phyloP scores from a whole-genome alignment of 345 rosid species.

The Gossypium sturtianum region DNA sequence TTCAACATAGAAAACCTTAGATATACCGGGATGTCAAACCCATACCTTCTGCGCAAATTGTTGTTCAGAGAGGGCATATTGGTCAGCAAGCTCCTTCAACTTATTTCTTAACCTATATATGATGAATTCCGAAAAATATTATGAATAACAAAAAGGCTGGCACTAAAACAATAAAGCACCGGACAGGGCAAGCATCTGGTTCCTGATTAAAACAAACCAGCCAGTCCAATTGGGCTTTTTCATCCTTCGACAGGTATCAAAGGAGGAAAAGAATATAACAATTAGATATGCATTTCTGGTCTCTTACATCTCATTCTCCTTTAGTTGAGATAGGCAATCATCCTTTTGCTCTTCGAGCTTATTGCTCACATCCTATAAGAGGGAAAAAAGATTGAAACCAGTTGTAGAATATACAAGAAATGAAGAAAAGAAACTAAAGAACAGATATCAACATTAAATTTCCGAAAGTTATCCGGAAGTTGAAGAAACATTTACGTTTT shows the following conservation, averaged over 20 bases:
- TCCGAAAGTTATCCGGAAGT: neutral
- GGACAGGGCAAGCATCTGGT: neutral
- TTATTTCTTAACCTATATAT: conserved; percentile 64
- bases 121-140: neutral
- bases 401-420: neutral
- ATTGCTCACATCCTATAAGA: conserved; percentile 72
- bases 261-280: neutral
- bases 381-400: conserved; percentile 7
- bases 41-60: conserved; percentile 70
- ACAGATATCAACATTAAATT: neutral
- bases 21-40: conserved; percentile 4
- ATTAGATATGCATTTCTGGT: conserved; percentile 4
- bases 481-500: neutral
- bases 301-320: conserved; percentile 91
- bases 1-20: neutral
- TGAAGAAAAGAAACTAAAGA: neutral
- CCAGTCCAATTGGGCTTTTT: neutral
- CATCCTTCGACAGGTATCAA: neutral
- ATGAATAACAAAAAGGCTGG: neutral
- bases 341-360: conserved; percentile 88
- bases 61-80: conserved; percentile 72
- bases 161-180: neutral
- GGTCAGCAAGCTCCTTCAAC: conserved; percentile 87
- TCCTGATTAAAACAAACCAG: neutral
- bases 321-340: conserved; percentile 75